phyloP scores from a whole-genome alignment of 352 stramenopile species.

The Phytophthora uliginosa region DNA sequence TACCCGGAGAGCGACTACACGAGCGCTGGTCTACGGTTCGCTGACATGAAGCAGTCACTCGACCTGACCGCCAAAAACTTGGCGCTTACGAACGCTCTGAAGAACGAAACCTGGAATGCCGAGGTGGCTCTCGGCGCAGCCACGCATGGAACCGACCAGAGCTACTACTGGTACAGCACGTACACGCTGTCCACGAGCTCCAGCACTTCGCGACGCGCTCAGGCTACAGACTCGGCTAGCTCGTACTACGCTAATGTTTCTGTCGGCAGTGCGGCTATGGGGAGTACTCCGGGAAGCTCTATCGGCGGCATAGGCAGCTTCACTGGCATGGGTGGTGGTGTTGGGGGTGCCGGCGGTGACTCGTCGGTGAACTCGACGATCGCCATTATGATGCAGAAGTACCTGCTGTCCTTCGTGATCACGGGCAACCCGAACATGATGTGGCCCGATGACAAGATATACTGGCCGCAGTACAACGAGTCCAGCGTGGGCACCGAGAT shows the following conservation, averaged over 20 bases:
- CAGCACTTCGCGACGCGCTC: constrained; percentile 16
- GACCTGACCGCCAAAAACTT: constrained; percentile 36
- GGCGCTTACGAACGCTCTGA: constrained; percentile 26
- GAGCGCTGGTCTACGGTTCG: constrained; percentile 26
- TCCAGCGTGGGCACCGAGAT: constrained; percentile 31
- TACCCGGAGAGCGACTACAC: constrained; percentile 26
- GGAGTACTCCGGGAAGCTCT: background rate
- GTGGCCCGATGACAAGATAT: constrained; percentile 36
- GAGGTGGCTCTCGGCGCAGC: constrained; percentile 16
- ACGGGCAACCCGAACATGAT: constrained; percentile 38
- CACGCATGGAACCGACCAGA: constrained; percentile 33
- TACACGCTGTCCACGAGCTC: constrained; percentile 28
- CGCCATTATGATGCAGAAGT: constrained; percentile 40
- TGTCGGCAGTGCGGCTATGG: background rate
- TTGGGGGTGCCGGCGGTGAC: constrained; percentile 1
- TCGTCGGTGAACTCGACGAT: constrained; percentile 33
- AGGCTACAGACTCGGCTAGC: constrained; percentile 20
- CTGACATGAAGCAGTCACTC: constrained; percentile 36
- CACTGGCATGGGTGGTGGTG: constrained; percentile 14
- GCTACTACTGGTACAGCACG: constrained; percentile 44
- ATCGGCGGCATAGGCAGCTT: constrained; percentile 16
- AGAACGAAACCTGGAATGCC: constrained; percentile 35
- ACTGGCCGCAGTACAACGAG: constrained; percentile 44
- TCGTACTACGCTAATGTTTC: constrained; percentile 28
- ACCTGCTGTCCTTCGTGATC: constrained; percentile 39